phyloP scores from a whole-genome alignment of 805 yeast species.

The Starmerella stellata region DNA sequence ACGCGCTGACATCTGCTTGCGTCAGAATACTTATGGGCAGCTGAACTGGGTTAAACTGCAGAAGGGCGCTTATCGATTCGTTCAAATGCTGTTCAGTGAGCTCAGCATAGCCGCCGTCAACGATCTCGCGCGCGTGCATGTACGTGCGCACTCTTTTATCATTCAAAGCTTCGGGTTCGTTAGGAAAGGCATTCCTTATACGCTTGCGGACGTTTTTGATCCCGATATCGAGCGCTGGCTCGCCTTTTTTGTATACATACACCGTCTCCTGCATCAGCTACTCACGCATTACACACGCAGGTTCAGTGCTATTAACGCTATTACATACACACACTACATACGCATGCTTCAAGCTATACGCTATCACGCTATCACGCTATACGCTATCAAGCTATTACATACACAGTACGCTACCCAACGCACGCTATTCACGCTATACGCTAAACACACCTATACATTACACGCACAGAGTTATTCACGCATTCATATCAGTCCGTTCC shows the following conservation, averaged over 20 bases:
- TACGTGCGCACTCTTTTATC: conserved; percentile 2
- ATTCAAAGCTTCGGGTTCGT: neutral
- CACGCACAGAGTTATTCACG: too few species aligned
- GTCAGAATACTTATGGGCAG: conserved; percentile 4
- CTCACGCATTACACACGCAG: too few species aligned
- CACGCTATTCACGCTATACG: too few species aligned
- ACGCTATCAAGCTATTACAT: too few species aligned
- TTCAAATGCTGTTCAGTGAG: neutral
- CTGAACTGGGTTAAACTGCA: neutral
- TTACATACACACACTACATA: too few species aligned
- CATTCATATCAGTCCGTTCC: too few species aligned
- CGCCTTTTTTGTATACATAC: conserved; percentile 8
- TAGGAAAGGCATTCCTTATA: neutral
- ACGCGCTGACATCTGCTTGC: conserved; percentile 5
- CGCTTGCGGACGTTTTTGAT: conserved; percentile 2
- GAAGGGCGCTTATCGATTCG: neutral
- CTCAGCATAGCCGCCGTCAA: neutral
- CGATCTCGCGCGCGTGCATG: conserved; percentile 3
- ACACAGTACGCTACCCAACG: too few species aligned
- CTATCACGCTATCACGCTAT: too few species aligned
- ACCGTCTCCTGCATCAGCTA: conserved; percentile 8
- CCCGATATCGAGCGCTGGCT: neutral
- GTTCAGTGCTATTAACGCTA: too few species aligned
- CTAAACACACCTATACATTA: too few species aligned
- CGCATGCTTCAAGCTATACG: too few species aligned